Evolutionary conservation across 108 stramenopile species (phyloP).

Genomic region (Cylindrotheca closterium): DNA sequence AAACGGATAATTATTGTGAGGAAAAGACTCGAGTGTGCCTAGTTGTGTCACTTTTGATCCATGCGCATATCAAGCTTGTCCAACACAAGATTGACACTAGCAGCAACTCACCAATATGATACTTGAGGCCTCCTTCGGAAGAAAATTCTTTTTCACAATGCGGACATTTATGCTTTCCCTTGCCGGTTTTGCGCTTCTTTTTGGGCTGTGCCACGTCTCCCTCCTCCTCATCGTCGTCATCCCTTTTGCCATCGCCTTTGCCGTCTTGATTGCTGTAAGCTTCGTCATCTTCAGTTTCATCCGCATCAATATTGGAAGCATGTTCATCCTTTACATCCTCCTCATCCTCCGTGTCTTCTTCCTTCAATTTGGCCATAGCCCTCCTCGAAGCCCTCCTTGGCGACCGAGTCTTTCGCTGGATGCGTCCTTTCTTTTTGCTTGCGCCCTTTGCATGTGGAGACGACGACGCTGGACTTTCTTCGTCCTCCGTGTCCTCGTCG

Average conservation of each 20-base stretch:
- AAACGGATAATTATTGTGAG: neutral
- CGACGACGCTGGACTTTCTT: neutral
- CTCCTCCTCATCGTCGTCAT: conserved; percentile 25
- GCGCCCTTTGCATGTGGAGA: no score
- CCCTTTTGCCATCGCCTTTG: conserved; percentile 30
- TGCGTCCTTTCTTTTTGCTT: neutral
- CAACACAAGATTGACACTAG: no score
- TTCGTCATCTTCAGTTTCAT: conserved; percentile 15
- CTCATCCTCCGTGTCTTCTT: neutral
- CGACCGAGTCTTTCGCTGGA: neutral
- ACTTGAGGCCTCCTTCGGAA: conserved; percentile 24
- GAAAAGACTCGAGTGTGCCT: neutral
- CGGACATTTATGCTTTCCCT: no score
- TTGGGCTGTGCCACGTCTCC: conserved; percentile 22
- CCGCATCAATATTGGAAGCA: conserved; percentile 30
- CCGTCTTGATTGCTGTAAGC: conserved; percentile 29
- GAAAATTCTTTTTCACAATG: conserved; percentile 45
- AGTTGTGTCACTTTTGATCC: no score
- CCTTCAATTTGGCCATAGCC: neutral
- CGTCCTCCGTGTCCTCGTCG: conserved; percentile 3
- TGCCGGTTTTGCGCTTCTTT: no score
- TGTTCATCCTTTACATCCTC: conserved; percentile 9
- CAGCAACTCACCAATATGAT: conserved; percentile 35
- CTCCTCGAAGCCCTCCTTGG: neutral
- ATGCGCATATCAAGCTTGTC: no score